Percentiles rank a stretch among this genome's conserved stretches.
These are phyloP conservation scores for Penicillium crustosum DNA, from an alignment of 2,329 filamentous ascomycete species.

Conservation along the genomic window DNA sequence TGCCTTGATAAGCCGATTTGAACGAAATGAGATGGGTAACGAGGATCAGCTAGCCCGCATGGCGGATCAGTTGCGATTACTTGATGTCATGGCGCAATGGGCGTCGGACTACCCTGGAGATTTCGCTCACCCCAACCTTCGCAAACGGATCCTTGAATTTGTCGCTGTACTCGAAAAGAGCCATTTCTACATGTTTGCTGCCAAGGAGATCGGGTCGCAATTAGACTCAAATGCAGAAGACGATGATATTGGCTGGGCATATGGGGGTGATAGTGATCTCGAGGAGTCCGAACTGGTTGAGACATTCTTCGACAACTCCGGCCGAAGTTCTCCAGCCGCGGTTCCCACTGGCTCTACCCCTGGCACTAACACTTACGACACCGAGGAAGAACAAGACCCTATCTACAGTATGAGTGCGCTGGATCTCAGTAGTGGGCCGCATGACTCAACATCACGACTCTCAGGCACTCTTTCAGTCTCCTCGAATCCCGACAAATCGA, in stretches of 20 bases:
- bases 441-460: constrained; percentile 39
- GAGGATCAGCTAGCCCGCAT: constrained; percentile 75
- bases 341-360: constrained; percentile 27
- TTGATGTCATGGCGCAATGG: constrained; percentile 85
- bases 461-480: constrained; percentile 42
- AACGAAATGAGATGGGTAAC: constrained; percentile 71
- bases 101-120: constrained; percentile 87
- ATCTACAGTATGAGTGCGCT: constrained; percentile 41
- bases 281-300: constrained; percentile 45
- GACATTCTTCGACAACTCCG: constrained; percentile 42
- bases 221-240: constrained; percentile 77
- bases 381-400: constrained; percentile 39
- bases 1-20: constrained; percentile 63
- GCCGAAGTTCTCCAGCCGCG: constrained; percentile 42
- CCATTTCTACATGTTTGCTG: constrained; percentile 79
- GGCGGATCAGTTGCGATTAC: constrained; percentile 76
- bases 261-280: constrained; percentile 63
- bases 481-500: constrained; percentile 41
- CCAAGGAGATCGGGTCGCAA: constrained; percentile 79
- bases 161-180: constrained; percentile 71
- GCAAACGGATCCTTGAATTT: constrained; percentile 71
- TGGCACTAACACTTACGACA: constrained; percentile 19
- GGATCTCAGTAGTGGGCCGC: constrained; percentile 41
- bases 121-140: constrained; percentile 76
- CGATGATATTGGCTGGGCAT: constrained; percentile 92